Conservation (phyloP, 169 alveolate species). For the Amoebophrya sp. region DNA sequence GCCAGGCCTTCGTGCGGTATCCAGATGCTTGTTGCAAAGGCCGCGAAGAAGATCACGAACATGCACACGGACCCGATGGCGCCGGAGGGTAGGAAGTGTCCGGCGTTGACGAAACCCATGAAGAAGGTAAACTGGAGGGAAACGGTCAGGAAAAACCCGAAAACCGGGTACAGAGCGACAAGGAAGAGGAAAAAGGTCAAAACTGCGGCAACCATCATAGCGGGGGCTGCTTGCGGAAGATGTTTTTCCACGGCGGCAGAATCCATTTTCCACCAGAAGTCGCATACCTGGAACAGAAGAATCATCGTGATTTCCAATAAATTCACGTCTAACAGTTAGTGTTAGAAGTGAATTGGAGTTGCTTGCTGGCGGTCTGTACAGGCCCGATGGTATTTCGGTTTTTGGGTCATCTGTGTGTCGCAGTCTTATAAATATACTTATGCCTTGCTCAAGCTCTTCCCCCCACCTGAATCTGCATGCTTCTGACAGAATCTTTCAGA, state of each 20-base stretch:
- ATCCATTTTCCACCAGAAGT: background rate
- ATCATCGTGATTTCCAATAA: too few relatives aligned
- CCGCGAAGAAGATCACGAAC: slow-evolving; percentile 10
- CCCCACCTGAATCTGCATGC: too few relatives aligned
- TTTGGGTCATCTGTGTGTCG: too few relatives aligned
- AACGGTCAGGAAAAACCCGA: background rate
- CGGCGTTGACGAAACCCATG: background rate
- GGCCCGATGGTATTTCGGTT: too few relatives aligned
- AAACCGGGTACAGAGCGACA: background rate
- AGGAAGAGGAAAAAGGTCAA: background rate
- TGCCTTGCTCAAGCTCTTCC: too few relatives aligned
- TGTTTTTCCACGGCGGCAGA: background rate
- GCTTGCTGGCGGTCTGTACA: too few relatives aligned
- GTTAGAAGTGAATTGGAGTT: too few relatives aligned
- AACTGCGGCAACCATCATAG: background rate
- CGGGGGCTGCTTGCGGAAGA: background rate
- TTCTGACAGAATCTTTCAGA: too few relatives aligned
- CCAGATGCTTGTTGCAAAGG: background rate
- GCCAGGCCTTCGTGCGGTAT: slow-evolving; percentile 20
- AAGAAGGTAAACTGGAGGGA: background rate
- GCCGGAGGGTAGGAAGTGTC: background rate
- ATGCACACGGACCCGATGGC: background rate
- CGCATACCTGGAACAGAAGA: background rate
- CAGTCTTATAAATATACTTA: too few relatives aligned
- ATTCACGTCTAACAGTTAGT: too few relatives aligned